Conservation (phyloP, 1,139 yeast species). For the Geotrichum aggregatum region DNA sequence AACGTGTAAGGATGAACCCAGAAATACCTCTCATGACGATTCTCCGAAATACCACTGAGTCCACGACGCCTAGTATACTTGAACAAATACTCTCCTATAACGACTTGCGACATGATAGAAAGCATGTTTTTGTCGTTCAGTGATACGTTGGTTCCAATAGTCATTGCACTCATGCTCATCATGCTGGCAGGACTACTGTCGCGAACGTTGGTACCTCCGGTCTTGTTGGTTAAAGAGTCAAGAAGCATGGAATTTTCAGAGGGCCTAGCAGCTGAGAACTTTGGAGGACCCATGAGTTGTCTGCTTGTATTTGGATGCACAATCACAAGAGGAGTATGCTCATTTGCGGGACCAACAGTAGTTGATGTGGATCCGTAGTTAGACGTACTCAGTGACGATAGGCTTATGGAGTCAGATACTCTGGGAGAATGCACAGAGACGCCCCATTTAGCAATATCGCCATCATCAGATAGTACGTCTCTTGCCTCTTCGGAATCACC, state of each 20-base stretch:
- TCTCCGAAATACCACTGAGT: slow-evolving; percentile 67
- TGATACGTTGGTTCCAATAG: slow-evolving; percentile 68
- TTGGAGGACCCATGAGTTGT: slow-evolving; percentile 6
- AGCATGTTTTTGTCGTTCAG: slow-evolving; percentile 66
- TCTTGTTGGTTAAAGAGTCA: neutral
- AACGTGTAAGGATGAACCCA: slow-evolving; percentile 95
- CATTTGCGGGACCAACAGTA: neutral
- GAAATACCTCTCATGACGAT: slow-evolving; percentile 86
- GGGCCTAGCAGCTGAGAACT: neutral
- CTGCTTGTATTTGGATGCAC: neutral
- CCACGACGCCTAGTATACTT: slow-evolving; percentile 84
- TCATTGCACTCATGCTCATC: slow-evolving; percentile 36
- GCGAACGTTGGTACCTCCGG: neutral
- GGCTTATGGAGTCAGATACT: slow-evolving; percentile 10
- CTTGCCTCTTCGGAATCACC: neutral
- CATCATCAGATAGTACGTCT: neutral
- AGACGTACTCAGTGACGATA: slow-evolving; percentile 8
- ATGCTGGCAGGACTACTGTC: slow-evolving; percentile 20
- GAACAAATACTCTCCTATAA: slow-evolving; percentile 85
- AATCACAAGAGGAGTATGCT: neutral
- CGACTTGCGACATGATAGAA: slow-evolving; percentile 85
- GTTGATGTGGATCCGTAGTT: neutral
- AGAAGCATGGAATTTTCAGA: slow-evolving; percentile 7
- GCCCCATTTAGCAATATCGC: slow-evolving; percentile 9
- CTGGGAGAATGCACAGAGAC: slow-evolving; percentile 13